phyloP scores from a whole-genome alignment of 2,329 filamentous ascomycete genomes.

The Tolypocladium paradoxum region DNA sequence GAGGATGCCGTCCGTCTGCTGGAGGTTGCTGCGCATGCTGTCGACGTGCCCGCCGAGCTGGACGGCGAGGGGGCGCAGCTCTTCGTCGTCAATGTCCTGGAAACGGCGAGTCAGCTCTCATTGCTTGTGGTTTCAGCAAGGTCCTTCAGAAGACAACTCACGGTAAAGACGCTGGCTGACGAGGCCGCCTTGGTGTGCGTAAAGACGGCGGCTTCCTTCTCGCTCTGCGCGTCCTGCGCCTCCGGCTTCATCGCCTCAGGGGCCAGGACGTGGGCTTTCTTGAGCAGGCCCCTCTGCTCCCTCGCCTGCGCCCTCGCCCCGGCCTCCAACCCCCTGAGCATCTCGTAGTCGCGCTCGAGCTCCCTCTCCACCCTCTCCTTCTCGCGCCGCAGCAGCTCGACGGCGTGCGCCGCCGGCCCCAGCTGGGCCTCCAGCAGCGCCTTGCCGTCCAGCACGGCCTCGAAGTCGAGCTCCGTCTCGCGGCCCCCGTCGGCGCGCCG shows the following conservation, averaged over 20 bases:
- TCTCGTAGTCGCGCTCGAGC: slow-evolving; percentile 44
- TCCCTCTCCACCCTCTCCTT: slow-evolving; percentile 43
- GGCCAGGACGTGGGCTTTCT: slow-evolving; percentile 39
- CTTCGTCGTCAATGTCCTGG: slow-evolving; percentile 19
- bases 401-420: slow-evolving; percentile 50
- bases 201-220: slow-evolving; percentile 1
- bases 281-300: slow-evolving; percentile 36
- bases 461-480: slow-evolving; percentile 53
- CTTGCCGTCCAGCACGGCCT: slow-evolving; percentile 51
- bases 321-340: slow-evolving; percentile 38
- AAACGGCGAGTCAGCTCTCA: not conserved
- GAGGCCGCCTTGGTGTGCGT: not conserved
- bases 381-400: slow-evolving; percentile 49
- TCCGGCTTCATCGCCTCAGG: slow-evolving; percentile 19
- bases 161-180: slow-evolving; percentile 7
- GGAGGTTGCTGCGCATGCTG: slow-evolving; percentile 42
- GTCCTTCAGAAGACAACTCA: not conserved
- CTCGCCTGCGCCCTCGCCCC: slow-evolving; percentile 45
- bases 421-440: slow-evolving; percentile 45
- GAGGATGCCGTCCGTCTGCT: slow-evolving; percentile 40
- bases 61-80: slow-evolving; percentile 31
- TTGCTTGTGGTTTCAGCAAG: not conserved
- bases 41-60: slow-evolving; percentile 46
- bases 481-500: slow-evolving; percentile 29
- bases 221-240: slow-evolving; percentile 2